These are phyloP conservation scores for Calcarisporium arbuscula DNA, from an alignment of 2,329 filamentous ascomycete genomes.

Conservation along the genomic window DNA sequence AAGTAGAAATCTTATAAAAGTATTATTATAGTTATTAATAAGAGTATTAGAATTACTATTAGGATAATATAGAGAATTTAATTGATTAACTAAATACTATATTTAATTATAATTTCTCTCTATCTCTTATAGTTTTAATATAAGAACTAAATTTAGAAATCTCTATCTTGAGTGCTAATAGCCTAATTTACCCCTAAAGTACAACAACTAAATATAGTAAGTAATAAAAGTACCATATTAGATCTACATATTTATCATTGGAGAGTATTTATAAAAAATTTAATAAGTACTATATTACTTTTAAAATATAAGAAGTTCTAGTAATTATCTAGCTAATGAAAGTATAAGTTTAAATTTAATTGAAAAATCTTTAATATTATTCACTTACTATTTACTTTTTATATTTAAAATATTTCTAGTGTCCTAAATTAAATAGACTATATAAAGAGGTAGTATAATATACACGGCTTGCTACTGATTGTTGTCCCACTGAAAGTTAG, in stretches of 20 bases:
- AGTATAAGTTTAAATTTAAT: not conserved
- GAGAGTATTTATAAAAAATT: not conserved
- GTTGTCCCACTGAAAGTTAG: not conserved
- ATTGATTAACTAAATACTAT: too few species aligned
- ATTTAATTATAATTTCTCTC: too few species aligned
- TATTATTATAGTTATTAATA: too few species aligned
- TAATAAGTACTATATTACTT: not conserved
- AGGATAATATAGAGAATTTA: too few species aligned
- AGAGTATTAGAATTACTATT: too few species aligned
- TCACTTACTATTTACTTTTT: not conserved
- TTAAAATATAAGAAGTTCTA: not conserved
- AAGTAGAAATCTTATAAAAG: too few species aligned
- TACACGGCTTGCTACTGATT: not conserved
- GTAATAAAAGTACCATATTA: too few species aligned
- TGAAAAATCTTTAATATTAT: not conserved
- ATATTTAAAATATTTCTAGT: not conserved
- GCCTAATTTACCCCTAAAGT: too few species aligned
- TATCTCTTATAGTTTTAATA: too few species aligned
- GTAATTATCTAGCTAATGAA: not conserved
- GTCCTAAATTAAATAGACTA: not conserved
- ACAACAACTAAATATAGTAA: too few species aligned
- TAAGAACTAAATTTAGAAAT: too few species aligned
- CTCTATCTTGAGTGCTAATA: too few species aligned
- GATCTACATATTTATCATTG: not conserved
- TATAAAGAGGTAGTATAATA: not conserved